Evolutionary conservation across 2,329 filamentous ascomycete species (phyloP).

Genomic region (Camptophora hylomeconis): DNA sequence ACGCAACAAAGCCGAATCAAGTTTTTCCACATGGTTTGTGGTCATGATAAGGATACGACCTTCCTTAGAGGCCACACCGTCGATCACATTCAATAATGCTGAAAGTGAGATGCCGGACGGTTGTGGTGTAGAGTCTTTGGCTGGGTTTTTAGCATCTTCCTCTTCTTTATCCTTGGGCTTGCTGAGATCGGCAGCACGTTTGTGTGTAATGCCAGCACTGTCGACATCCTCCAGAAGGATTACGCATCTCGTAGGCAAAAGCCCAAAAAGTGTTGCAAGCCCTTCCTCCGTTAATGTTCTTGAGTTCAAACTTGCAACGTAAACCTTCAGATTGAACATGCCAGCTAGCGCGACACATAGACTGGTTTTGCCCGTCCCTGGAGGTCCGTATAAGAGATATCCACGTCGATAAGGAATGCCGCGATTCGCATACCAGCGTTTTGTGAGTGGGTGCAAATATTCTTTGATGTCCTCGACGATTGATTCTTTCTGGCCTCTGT

Average conservation of each 20-base stretch:
- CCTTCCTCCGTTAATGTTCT: slow-evolving; percentile 50
- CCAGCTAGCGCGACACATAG: slow-evolving; percentile 56
- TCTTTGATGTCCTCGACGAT: slow-evolving; percentile 64
- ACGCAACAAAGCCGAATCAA: slow-evolving; percentile 60
- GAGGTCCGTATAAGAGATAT: slow-evolving; percentile 65
- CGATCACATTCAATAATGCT: slow-evolving; percentile 68
- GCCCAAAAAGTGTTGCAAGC: slow-evolving; percentile 45
- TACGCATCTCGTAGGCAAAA: slow-evolving; percentile 50
- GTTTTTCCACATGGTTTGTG: slow-evolving; percentile 59
- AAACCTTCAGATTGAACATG: slow-evolving; percentile 53
- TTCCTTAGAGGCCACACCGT: slow-evolving; percentile 68
- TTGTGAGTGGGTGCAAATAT: slow-evolving; percentile 52
- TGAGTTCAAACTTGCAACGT: slow-evolving; percentile 49
- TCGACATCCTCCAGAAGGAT: slow-evolving; percentile 59
- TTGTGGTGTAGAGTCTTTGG: slow-evolving; percentile 1
- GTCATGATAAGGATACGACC: slow-evolving; percentile 75
- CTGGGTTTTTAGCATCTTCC: background rate
- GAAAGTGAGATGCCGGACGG: slow-evolving; percentile 50
- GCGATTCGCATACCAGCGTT: slow-evolving; percentile 17
- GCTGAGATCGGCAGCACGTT: slow-evolving; percentile 16
- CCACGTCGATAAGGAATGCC: slow-evolving; percentile 63
- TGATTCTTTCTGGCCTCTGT: slow-evolving; percentile 50
- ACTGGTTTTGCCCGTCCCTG: slow-evolving; percentile 60
- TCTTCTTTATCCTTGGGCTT: background rate
- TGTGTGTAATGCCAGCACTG: slow-evolving; percentile 44